A percentile compares a stretch with the other conserved stretches of the same genome.
Evolutionary conservation across 768 basidiomycete genomes (phyloP).

Genomic region (Lentinula sp.): DNA sequence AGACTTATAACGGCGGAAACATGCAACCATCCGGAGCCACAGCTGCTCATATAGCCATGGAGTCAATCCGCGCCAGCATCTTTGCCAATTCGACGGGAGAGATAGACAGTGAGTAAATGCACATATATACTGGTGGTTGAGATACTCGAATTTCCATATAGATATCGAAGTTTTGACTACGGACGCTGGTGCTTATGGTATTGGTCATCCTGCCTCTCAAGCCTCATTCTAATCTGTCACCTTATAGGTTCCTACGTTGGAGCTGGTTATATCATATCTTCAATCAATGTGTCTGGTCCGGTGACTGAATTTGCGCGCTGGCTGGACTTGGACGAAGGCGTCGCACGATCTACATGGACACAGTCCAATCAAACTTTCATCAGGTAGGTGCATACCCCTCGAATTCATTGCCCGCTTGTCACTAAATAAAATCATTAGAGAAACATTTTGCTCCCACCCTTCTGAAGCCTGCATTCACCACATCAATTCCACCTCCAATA

Average conservation of each 20-base stretch:
- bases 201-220: not conserved
- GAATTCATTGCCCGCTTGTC: conserved; percentile 1
- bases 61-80: conserved; percentile 46
- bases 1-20: conserved; percentile 73
- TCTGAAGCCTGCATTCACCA: conserved; percentile 58
- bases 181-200: conserved; percentile 58
- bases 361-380: conserved; percentile 39
- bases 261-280: conserved; percentile 55
- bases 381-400: conserved; percentile 31
- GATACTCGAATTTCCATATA: conserved; percentile 17
- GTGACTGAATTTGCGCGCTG: conserved; percentile 52
- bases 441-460: conserved; percentile 67
- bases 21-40: conserved; percentile 37
- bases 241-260: conserved; percentile 59
- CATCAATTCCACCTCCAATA: conserved; percentile 20
- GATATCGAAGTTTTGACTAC: conserved; percentile 50
- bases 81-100: conserved; percentile 55
- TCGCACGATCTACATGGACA: conserved; percentile 56
- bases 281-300: conserved; percentile 32
- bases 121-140: not conserved
- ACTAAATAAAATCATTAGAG: conserved; percentile 18
- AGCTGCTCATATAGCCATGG: conserved; percentile 43
- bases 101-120: conserved; percentile 39
- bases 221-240: not conserved
- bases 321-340: conserved; percentile 62